Conservation (phyloP, 306 rosid genomes). For the Quercus parvula region DNA sequence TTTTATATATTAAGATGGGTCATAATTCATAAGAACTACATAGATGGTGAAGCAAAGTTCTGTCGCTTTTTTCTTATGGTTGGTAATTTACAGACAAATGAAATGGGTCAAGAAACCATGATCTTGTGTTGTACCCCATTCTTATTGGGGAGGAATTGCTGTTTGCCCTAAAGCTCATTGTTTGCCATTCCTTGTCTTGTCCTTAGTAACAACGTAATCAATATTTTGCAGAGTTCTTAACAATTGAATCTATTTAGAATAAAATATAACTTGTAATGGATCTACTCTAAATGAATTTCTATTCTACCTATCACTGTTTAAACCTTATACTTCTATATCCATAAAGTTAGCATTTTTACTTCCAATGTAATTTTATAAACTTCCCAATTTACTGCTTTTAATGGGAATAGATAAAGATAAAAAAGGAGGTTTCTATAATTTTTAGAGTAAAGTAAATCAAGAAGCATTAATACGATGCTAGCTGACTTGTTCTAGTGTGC, state of each 20-base stretch:
- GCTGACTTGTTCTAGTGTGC: not conserved
- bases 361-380: not conserved
- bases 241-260: not conserved
- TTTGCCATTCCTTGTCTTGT: not conserved
- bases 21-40: not conserved
- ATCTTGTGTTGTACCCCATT: not conserved
- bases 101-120: not conserved
- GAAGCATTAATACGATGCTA: not conserved
- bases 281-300: not conserved
- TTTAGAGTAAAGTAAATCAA: not conserved
- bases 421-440: not conserved
- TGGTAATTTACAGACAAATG: not conserved
- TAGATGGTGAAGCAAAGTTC: not conserved
- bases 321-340: not conserved
- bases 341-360: not conserved
- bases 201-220: not conserved
- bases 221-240: not conserved
- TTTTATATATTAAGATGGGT: not conserved
- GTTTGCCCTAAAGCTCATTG: not conserved
- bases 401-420: not conserved
- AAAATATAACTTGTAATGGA: not conserved
- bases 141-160: not conserved
- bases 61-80: not conserved
- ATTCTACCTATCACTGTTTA: not conserved
- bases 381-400: not conserved